Evolutionary conservation across 2,329 filamentous ascomycete genomes (phyloP), one percentile per base, ranked within the genome.

Genomic region (Cladophialophora carrionii): DNA sequence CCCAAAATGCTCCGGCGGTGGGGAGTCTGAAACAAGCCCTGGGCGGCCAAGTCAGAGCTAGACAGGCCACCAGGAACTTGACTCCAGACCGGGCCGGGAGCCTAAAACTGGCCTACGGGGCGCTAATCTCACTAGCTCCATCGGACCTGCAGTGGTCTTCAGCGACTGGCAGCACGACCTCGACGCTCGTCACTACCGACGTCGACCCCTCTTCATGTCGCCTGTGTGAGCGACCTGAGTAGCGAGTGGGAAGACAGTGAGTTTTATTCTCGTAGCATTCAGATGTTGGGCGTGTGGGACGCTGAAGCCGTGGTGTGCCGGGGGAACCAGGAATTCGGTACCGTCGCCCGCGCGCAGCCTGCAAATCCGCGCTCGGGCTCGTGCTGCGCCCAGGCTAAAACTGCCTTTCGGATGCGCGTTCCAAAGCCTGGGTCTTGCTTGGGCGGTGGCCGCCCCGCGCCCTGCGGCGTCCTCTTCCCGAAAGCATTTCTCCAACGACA

Each of bases 21-120:
- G 57, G 26, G 52, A 34, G 26, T 34, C 52, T 54, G 52, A 54
- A 54, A 54, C 52, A 54, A 24, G 48, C 48, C 48, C 26, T 24
- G 48, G 26, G 48, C 10, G 12, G 52, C 52, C 48, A 51, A 54
- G 26, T 32, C 29, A 5, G 9, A 4, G 24, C 46, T 52, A 60
- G 57, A 58, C 57, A 60, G 48, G 57, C 43, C 57, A 24, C 57
- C 43, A 43, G 57, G 57, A 52, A 60, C 57, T 60, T 60, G 57
- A 60, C 57, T 60, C 57, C 57, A 60, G 46, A 60, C 57, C 57
- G 57, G 57, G 43, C 57, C 57, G 57, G 41, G 17, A 37, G 26
- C 26, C 57, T 59, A 59, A 59, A 51, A 51, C 24, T 34, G 43
- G n/a, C 29, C n/a, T 51, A 10, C 5, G 14, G 20, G 17, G 37